Conservation (phyloP, 257 asterid species). For the Solanum tacnaense region DNA sequence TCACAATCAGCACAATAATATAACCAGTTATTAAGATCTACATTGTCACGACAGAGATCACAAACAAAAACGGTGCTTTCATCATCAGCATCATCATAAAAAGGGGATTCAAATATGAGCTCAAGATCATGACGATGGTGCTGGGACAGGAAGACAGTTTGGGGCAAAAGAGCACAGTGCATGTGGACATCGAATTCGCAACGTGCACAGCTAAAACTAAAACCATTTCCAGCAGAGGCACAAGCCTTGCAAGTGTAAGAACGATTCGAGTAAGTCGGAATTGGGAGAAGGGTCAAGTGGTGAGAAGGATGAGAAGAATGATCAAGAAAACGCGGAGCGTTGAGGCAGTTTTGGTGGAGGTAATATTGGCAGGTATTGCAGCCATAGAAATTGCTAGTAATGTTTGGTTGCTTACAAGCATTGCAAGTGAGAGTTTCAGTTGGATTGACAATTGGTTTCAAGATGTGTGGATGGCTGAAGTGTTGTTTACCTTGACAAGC, state of each 20-base stretch:
- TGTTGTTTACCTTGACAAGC: constrained; percentile 11
- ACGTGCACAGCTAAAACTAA: constrained; percentile 23
- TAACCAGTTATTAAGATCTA: background rate
- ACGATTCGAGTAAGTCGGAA: constrained; percentile 28
- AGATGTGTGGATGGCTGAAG: constrained; percentile 45
- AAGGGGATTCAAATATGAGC: background rate
- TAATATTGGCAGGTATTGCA: constrained; percentile 25
- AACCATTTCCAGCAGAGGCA: constrained; percentile 28
- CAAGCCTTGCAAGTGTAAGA: constrained; percentile 52
- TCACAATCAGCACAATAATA: constrained; percentile 9
- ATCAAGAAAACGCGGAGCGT: constrained; percentile 36
- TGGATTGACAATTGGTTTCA: constrained; percentile 6
- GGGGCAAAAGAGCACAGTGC: constrained; percentile 21
- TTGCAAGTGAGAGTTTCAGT: constrained; percentile 27
- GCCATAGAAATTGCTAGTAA: constrained; percentile 9
- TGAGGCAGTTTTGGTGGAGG: constrained; percentile 40
- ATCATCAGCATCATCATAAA: background rate
- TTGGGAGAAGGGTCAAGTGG: constrained; percentile 23
- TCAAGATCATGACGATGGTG: constrained; percentile 11
- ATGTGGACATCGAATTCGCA: constrained; percentile 39
- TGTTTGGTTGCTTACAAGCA: constrained; percentile 28
- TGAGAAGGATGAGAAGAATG: constrained; percentile 47
- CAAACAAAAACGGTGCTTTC: background rate
- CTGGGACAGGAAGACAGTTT: background rate
- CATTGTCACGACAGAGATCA: background rate